Conservation (phyloP, 768 basidiomycete species). For the Panus rudis region DNA sequence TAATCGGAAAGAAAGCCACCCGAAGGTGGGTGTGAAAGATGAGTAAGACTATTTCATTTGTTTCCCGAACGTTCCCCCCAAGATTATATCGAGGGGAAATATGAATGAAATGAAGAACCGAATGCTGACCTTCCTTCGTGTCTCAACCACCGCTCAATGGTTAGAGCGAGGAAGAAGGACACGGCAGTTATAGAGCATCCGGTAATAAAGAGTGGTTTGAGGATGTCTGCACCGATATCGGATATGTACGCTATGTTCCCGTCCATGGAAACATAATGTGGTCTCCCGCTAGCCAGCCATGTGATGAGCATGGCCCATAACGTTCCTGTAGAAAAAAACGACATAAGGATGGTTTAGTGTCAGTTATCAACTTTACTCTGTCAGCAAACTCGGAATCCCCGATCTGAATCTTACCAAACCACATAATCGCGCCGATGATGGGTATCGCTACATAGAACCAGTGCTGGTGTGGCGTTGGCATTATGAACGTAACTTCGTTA, state of each 20-base stretch:
- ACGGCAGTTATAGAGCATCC: slow-evolving; percentile 58
- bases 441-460: slow-evolving; percentile 66
- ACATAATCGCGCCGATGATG: slow-evolving; percentile 49
- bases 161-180: slow-evolving; percentile 53
- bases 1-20: not conserved
- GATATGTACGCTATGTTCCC: slow-evolving; percentile 67
- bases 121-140: slow-evolving; percentile 50
- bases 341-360: not conserved
- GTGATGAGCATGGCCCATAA: slow-evolving; percentile 65
- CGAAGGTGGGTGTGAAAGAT: too few relatives aligned
- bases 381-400: not conserved
- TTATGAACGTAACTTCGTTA: slow-evolving; percentile 13
- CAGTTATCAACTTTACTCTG: not conserved
- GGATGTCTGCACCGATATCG: slow-evolving; percentile 63
- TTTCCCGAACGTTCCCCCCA: too few relatives aligned
- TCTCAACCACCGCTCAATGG: slow-evolving; percentile 55
- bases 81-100: not conserved
- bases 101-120: not conserved
- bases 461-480: slow-evolving; percentile 31
- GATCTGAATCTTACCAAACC: slow-evolving; percentile 44
- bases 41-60: too few relatives aligned
- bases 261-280: slow-evolving; percentile 49
- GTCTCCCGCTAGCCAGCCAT: slow-evolving; percentile 62
- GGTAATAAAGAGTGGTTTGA: slow-evolving; percentile 71
- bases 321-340: slow-evolving; percentile 31